A percentile compares a stretch with the other conserved stretches of the same genome.
These are phyloP conservation scores for Xylaria venustula DNA, from an alignment of 495 filamentous ascomycete species.

Conservation along the genomic window DNA sequence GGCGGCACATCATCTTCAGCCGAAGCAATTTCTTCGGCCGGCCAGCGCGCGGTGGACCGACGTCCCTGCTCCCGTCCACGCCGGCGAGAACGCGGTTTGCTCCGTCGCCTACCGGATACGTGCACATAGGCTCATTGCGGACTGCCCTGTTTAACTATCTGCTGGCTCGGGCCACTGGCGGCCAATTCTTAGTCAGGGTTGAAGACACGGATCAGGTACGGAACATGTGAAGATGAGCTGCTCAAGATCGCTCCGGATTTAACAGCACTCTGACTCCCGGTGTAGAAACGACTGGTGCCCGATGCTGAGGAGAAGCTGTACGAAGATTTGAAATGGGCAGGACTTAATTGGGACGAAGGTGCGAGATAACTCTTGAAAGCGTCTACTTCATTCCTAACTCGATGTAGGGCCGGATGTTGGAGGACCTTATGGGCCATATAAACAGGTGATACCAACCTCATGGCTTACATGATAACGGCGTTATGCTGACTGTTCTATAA, in stretches of 20 bases:
- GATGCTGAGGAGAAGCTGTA: constrained; percentile 75
- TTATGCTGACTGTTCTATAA: constrained; percentile 36
- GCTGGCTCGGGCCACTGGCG: constrained; percentile 79
- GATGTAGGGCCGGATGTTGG: constrained; percentile 70
- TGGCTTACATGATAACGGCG: not conserved
- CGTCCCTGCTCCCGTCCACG: constrained; percentile 44
- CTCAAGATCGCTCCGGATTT: not conserved
- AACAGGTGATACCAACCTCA: constrained; percentile 57
- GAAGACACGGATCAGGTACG: constrained; percentile 94
- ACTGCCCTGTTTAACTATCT: constrained; percentile 94
- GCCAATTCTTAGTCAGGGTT: constrained; percentile 88
- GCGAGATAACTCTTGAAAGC: not conserved
- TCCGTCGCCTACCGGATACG: constrained; percentile 89
- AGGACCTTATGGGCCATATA: constrained; percentile 81
- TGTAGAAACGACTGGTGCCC: constrained; percentile 49
- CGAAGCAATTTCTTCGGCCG: constrained; percentile 24
- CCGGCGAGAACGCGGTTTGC: constrained; percentile 93
- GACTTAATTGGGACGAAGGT: constrained; percentile 94
- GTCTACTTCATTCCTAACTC: constrained; percentile 18
- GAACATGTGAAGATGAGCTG: not conserved
- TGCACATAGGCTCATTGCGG: constrained; percentile 87
- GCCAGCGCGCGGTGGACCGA: constrained; percentile 1
- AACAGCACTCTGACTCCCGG: constrained; percentile 15
- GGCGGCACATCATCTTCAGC: constrained; percentile 18
- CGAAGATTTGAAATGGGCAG: constrained; percentile 82